Base-by-base conservation (phyloP, 2,329 filamentous ascomycete species). In the Hymenotorrendiella dingleyae region DNA sequence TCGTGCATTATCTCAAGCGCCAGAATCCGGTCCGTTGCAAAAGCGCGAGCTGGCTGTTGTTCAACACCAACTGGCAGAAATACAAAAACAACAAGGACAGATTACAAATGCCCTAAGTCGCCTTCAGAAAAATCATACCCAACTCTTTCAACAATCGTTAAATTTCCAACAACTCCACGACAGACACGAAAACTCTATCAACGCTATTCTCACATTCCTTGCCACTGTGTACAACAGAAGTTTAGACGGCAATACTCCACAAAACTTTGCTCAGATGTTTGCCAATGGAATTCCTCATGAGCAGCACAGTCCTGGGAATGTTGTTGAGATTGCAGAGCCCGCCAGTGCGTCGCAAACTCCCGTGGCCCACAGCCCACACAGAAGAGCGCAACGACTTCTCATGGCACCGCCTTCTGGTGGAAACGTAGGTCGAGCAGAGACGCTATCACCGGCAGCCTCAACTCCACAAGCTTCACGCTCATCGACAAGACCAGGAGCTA, bases 181-280 rank as follows among this genome's bases (percentile, higher is more conserved):
- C 54, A 82, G 93, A n/a, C 93, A 98, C 59, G 93, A 98, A 62
- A 95, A 91, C 61, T 96, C 91, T 0, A 97, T 98, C 65, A 97
- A 96, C 59, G 91, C 91, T n/a, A 97, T 98, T 49, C 74, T 98
- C 30, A 94, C 90, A 37, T 97, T 98, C 64, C 74, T 98, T 16
- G 93, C 91, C 34, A 97, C 94, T 10, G 91, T 98, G 30, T 98
- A 97, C 67, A 85, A 94, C 50, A 84, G 94, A 58, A 94, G 88
- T 50, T 68, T 98, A 37, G 90, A 96, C 61, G 87, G 90, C 26
- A 84, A 91, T 23, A 76, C 78, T 14, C 73, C 78, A 1, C 80
- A 86, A 58, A 91, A 86, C 47, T 76, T 97, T 30, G 81, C 85
- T 43, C 90, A 94, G 54, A 83, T 95, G 59, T 86, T 97, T 59